Evolutionary conservation across 2,329 filamentous ascomycete genomes (phyloP), one percentile per base, ranked within the genome.

Genomic region (Ascochyta koolunga): DNA sequence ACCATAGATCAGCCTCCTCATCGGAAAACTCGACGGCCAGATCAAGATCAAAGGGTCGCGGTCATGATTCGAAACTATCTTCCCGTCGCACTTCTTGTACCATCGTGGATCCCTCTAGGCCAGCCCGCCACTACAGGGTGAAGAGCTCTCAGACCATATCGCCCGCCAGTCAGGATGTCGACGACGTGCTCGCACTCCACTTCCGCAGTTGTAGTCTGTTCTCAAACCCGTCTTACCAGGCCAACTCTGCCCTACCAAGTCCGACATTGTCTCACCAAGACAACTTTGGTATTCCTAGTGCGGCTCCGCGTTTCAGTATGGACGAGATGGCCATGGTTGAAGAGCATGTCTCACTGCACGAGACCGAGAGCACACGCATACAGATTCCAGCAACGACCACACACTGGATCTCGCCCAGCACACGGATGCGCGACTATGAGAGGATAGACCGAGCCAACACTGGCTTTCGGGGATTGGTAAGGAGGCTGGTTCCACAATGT

Each of bases 121-220:
- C 70, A 60, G 63, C 68, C 39, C 69, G 69, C 29, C 69, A 75
- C 47, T 68, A 72, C 57, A 61, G 72, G 32, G 69, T 74, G 29
- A 68, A 67, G 32, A 75, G 69, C 48, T 69, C 67, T 4, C 66
- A 73, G 39, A 63, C 67, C 15, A 56, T 60, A 10, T 64, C 64
- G 10, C 53, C 59, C 36, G 52, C 51, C 27, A 67, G 60, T 47
- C 68, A 67, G 47, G 73, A 76, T 41, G 65, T 76, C 37, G 73
- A 76, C 56, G 73, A 75, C 46, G 72, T 74, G 13, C 66, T 75
- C 1, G 74, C 74, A 11, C 64, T 76, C 27, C 74, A 76, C 57
- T 74, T 73, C 46, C 71, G 74, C 59, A 72, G 69, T 47, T 75
- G 70, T 55, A 71, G 62, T 50, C 58, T 76, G 36, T 73, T 73